Conservation (phyloP, 441 rosid species). For the Populus hybrid region DNA sequence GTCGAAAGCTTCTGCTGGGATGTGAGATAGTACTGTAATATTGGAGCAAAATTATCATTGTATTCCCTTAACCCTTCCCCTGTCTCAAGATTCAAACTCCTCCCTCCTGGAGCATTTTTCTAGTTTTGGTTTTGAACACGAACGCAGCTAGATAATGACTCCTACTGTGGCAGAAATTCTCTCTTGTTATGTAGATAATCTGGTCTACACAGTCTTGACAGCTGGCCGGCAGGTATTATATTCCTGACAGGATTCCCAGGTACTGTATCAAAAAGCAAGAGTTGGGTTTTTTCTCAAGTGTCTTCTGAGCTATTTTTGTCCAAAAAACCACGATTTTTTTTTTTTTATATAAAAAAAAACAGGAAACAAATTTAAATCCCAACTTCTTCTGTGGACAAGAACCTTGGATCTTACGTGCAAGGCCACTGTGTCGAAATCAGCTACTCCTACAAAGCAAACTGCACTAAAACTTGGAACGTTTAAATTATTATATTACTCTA, state of each 20-base stretch:
- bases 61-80: not conserved
- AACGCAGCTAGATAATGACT: not conserved
- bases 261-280: not conserved
- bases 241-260: not conserved
- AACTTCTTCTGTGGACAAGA: too few relatives aligned
- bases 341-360: too few relatives aligned
- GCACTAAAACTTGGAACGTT: too few relatives aligned
- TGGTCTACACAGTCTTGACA: not conserved
- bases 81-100: too few relatives aligned
- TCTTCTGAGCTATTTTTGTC: not conserved
- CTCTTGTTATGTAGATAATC: not conserved
- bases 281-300: not conserved
- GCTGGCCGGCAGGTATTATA: not conserved
- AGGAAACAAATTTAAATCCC: too few relatives aligned
- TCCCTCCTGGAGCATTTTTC: not conserved
- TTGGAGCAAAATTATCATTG: not conserved
- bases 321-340: not conserved
- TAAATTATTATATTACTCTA: not conserved
- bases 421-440: too few relatives aligned
- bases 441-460: too few relatives aligned
- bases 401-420: too few relatives aligned
- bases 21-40: conserved; percentile 12
- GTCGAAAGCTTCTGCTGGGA: conserved; percentile 39
- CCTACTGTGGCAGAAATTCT: not conserved
- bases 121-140: not conserved